phyloP scores from a whole-genome alignment of 2,329 filamentous ascomycete species.

The Colletotrichum sp. region DNA sequence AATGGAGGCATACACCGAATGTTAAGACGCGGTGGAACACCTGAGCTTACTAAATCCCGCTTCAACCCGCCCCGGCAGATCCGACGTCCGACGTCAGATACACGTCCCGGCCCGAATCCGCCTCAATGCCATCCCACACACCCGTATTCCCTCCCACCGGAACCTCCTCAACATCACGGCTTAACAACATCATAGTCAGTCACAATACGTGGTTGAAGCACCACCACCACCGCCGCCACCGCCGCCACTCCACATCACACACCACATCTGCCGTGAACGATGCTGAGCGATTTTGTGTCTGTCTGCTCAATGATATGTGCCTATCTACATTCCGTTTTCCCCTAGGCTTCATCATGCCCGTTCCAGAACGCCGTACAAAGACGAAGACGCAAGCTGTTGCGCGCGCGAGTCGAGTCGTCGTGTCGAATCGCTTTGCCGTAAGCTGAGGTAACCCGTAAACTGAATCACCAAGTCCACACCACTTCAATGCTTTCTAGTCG shows the following conservation, averaged over 20 bases:
- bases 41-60: slow-evolving; percentile 11
- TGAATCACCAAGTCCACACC: slow-evolving; percentile 16
- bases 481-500: slow-evolving; percentile 12
- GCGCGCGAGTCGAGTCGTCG: background rate
- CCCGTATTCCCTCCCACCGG: background rate
- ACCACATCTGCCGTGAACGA: background rate
- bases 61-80: slow-evolving; percentile 1
- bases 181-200: background rate
- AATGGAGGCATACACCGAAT: background rate
- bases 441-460: slow-evolving; percentile 5
- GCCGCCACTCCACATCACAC: background rate
- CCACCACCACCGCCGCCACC: background rate
- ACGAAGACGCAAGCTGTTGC: slow-evolving; percentile 21
- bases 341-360: slow-evolving; percentile 21
- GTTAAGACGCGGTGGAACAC: background rate
- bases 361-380: slow-evolving; percentile 22
- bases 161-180: background rate
- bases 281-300: slow-evolving; percentile 13
- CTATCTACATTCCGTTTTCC: slow-evolving; percentile 22
- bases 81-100: slow-evolving; percentile 6
- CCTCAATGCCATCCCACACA: background rate
- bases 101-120: slow-evolving; percentile 6
- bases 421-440: slow-evolving; percentile 18
- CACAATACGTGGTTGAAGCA: background rate
- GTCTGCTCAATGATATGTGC: slow-evolving; percentile 19